Base-by-base conservation (phyloP, 768 basidiomycete species). In the Boletus tomentosulus region DNA sequence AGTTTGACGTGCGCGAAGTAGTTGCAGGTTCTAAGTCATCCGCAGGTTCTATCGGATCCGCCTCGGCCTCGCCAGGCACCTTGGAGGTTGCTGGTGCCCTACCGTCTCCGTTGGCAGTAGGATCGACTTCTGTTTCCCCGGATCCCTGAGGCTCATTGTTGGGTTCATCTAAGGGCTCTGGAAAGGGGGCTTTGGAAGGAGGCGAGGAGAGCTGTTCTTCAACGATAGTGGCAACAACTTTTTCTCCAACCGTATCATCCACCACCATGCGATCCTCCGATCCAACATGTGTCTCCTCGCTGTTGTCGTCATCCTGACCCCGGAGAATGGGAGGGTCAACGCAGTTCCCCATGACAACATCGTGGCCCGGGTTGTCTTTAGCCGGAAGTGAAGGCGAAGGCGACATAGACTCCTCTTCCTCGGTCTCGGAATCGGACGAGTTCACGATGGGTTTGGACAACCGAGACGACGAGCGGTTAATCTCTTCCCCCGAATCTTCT, bases 21-120 rank as follows among this genome's bases (percentile, higher is more conserved):
- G 30, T 38, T 13, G 62, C 48, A 46, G 58, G 55, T n/a, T 59
- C 64, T 54, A 72, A 60, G 51, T 68, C 71, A 13, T 78, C 77
- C 1, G 72, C 69, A 28, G 71, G 68, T 55, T 79, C 76, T 49
- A 80, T 80, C 8, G 78, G 76, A 56, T 81, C 79, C 12, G 15
- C 53, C 4, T 50, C 57, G 19, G 37, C 43, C 6, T 46, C 55
- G 16, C 33, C 8, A 6, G 30, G 46, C 5, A 11, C 47, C 10
- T 46, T 37, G 12, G 44, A 22, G 8, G 30, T 15, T 34, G 8
- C n/a, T 6, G 31, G 25, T 16, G 30, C 10, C 22, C 8, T 19
- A 10, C 33, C 37, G 6, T 46, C 10, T 24, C 10, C 46, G 51
- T 43, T 4, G 1, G 33, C 15, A 15, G 42, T 1, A 13, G 24